A percentile compares a stretch with the other conserved stretches of the same genome.
These are phyloP conservation scores for Tardiomyces blankii DNA, from an alignment of 1,139 yeast genomes.

Conservation along the genomic window DNA sequence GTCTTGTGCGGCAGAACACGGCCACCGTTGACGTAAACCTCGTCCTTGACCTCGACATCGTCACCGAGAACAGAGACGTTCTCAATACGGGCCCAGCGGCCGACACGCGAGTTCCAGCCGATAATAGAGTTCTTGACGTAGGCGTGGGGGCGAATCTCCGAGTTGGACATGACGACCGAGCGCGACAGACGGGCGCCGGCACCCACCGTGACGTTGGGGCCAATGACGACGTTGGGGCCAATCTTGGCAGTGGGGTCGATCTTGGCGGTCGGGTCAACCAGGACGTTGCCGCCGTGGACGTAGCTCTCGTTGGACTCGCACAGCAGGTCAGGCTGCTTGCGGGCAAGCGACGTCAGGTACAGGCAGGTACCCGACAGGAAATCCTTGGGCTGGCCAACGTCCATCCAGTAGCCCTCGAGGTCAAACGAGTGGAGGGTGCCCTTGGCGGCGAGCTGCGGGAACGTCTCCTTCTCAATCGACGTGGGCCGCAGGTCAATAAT, in stretches of 20 bases:
- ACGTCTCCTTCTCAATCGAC: constrained; percentile 98
- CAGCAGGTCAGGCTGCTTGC: constrained; percentile 65
- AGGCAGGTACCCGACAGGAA: constrained; percentile 93
- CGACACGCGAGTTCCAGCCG: constrained; percentile 98
- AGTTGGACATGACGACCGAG: constrained; percentile 85
- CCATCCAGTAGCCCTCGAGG: constrained; percentile 99
- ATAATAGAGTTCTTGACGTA: constrained; percentile 96
- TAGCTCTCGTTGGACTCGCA: constrained; percentile 49
- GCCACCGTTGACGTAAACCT: constrained; percentile 98
- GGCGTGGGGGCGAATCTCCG: constrained; percentile 92
- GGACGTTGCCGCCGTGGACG: constrained; percentile 87
- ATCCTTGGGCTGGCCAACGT: constrained; percentile 99
- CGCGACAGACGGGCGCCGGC: constrained; percentile 98
- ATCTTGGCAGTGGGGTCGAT: constrained; percentile 89
- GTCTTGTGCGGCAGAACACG: constrained; percentile 98
- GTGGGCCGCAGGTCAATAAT: constrained; percentile 97
- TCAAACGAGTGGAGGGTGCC: constrained; percentile 90
- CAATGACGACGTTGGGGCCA: constrained; percentile 97
- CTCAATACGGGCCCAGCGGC: constrained; percentile 98
- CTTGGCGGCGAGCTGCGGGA: constrained; percentile 89
- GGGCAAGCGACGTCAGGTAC: constrained; percentile 77
- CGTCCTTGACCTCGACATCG: constrained; percentile 97
- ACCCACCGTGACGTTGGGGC: constrained; percentile 93
- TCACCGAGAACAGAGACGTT: constrained; percentile 98
- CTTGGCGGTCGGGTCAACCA: constrained; percentile 91